These are phyloP conservation scores for Clausena lansium DNA, from an alignment of 345 rosid genomes.

Conservation along the genomic window DNA sequence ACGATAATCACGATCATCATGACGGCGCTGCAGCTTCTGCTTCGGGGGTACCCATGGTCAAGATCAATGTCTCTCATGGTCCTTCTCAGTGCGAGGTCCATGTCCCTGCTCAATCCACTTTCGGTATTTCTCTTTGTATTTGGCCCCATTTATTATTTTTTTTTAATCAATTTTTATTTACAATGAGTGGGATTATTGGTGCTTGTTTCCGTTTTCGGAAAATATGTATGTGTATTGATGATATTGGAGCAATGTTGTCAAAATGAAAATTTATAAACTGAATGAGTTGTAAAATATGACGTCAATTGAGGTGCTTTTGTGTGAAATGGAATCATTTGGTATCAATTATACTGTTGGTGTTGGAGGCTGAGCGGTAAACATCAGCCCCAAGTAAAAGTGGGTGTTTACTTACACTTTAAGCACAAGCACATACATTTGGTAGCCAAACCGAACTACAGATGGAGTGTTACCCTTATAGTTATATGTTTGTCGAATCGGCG, in stretches of 20 bases:
- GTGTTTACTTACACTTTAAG: not conserved
- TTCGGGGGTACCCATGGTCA: constrained; percentile 33
- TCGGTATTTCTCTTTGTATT: constrained; percentile 41
- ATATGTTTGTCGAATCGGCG: not conserved
- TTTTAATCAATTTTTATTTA: not conserved
- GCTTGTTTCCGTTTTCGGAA: not conserved
- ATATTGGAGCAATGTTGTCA: too few relatives aligned
- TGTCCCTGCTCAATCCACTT: constrained; percentile 50
- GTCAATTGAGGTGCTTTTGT: too few relatives aligned
- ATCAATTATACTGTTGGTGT: too few relatives aligned
- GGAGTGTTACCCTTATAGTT: not conserved
- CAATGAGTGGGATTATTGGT: not conserved
- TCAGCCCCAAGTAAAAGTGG: not conserved
- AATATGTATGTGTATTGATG: not conserved
- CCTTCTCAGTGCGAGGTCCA: constrained; percentile 46
- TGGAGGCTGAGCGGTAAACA: too few relatives aligned
- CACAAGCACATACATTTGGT: not conserved
- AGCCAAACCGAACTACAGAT: not conserved
- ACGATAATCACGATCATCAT: constrained; percentile 19
- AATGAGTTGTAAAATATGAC: not conserved
- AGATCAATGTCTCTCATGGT: constrained; percentile 47
- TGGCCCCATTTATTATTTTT: not conserved
- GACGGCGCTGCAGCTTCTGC: constrained; percentile 25
- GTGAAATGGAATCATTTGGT: too few relatives aligned
- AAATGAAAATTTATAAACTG: not conserved